Base-by-base conservation (phyloP, 2,329 filamentous ascomycete genomes). In the Epichloe sp. region DNA sequence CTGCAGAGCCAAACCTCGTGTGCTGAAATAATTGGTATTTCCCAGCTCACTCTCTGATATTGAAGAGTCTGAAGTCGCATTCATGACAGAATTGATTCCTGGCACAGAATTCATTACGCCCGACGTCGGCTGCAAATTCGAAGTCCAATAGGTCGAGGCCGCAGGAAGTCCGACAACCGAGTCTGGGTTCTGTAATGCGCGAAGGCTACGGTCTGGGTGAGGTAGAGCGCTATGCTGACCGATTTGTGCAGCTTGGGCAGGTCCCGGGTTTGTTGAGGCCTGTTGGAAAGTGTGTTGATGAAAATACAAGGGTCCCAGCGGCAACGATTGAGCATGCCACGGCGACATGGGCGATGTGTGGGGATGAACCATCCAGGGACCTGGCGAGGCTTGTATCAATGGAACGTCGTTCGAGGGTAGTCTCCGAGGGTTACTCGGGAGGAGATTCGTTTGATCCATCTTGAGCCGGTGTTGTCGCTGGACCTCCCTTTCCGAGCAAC, bases 401-500 rank as follows among this genome's bases (percentile, higher is more conserved):
- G 62, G 57, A 41, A 62, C 62, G 47, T 61, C 61, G 47, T 60
- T 59, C 17, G 58, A 49, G n/a, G 49, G 47, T 40, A 56, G 44
- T 44, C 59, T 57, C 41, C 55, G 52, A 43, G 58, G 54, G 41
- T 57, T 55, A 49, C 58, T 55, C 44, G 59, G 47, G 38, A 60
- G 51, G 50, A 58, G 60, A 36, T 63, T 59, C 55, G 60, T 59
- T 15, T 56, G 59, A 55, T 63, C 61, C 62, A 63, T 63, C 45
- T 53, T 50, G 50, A 36, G 38, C 48, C 26, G 31, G 23, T 36
- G 35, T 34, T 23, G 44, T 48, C 51, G 38, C 44, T 35, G 23
- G 48, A 7, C 15, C 17, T 40, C 26, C 26, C 44, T 21, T 14
- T 44, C 35, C 34, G 14, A 40, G 19, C 26, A 17, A 44, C 35